Evolutionary conservation across 148 eudicot species (phyloP).

Genomic region (Rheum nobile): DNA sequence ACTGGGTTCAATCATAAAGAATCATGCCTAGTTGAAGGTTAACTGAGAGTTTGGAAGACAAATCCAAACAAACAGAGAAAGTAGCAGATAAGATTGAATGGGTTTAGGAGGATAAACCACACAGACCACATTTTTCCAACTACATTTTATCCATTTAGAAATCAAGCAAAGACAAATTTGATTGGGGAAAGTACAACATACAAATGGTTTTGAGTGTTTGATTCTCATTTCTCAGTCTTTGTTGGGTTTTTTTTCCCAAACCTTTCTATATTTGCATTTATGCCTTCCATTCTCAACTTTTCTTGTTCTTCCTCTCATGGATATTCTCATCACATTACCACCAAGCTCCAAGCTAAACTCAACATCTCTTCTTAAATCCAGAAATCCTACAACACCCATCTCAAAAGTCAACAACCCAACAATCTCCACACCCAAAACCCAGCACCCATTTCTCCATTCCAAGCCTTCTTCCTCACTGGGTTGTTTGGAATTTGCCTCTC

Average conservation of each 20-base stretch:
- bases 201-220: neutral
- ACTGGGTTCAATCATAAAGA: neutral
- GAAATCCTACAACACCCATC: conserved; percentile 15
- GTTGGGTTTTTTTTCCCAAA: neutral
- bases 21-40: neutral
- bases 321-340: conserved; percentile 19
- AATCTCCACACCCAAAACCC: neutral
- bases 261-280: neutral
- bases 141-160: neutral
- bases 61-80: neutral
- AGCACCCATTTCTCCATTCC: neutral
- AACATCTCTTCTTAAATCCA: conserved; percentile 10
- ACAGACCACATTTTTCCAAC: neutral
- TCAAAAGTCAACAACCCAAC: conserved; percentile 7
- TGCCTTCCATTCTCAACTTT: neutral
- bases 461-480: conserved; percentile 28
- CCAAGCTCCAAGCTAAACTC: conserved; percentile 19
- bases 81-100: neutral
- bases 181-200: neutral
- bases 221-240: neutral
- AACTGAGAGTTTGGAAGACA: neutral
- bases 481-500: conserved; percentile 73
- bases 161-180: neutral
- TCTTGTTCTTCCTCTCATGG: conserved; percentile 11
- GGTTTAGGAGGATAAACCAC: neutral